Conservation (phyloP, 257 asterid genomes). For the Solanum piurae region DNA sequence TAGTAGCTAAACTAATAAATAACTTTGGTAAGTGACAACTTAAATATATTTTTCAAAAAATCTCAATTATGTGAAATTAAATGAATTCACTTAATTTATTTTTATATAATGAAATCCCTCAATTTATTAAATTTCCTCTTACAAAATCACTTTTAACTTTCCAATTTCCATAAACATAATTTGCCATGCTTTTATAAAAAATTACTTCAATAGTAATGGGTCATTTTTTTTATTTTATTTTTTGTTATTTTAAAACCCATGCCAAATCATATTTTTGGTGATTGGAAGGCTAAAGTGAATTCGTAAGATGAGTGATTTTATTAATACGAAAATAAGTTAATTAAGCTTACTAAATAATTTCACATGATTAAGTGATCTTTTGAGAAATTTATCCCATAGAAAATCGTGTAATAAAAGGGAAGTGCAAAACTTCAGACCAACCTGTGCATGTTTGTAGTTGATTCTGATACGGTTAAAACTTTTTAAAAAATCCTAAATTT, state of each 20-base stretch:
- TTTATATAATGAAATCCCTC: background rate
- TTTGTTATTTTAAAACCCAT: background rate
- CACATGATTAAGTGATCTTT: background rate
- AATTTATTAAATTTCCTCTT: background rate
- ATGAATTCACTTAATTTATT: no score
- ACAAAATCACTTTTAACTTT: background rate
- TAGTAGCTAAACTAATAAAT: background rate
- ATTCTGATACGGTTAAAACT: no score
- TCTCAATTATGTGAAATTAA: background rate
- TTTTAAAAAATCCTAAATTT: no score
- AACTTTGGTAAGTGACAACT: background rate
- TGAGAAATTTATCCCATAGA: no score
- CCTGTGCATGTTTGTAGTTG: background rate
- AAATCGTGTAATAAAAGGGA: no score
- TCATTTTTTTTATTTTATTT: no score
- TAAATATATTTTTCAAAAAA: no score
- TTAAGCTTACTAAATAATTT: background rate
- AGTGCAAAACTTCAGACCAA: background rate
- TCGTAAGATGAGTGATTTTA: no score
- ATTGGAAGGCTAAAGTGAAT: background rate
- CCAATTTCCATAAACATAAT: background rate
- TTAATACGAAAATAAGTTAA: background rate
- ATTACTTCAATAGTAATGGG: no score
- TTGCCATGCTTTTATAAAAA: background rate
- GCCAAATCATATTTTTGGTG: rapidly evolving